These are phyloP conservation scores for Rhynchosporium graminicola DNA, from an alignment of 2,329 filamentous ascomycete genomes.

Conservation along the genomic window DNA sequence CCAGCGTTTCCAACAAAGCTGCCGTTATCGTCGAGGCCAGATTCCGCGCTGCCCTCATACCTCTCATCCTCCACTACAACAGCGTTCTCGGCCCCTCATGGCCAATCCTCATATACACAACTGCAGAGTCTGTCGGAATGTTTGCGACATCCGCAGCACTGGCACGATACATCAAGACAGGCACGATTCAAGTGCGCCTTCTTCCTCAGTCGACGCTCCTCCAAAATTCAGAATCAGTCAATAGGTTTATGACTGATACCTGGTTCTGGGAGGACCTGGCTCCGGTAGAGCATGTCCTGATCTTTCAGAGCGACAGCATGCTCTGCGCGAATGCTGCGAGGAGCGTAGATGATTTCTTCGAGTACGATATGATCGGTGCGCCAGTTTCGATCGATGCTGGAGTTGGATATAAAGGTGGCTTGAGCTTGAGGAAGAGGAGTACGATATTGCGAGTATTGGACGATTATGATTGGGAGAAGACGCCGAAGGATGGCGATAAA, in stretches of 20 bases:
- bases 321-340: conserved; percentile 41
- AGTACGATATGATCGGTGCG: conserved; percentile 43
- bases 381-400: conserved; percentile 36
- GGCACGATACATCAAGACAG: conserved; percentile 41
- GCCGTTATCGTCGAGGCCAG: conserved; percentile 45
- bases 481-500: conserved; percentile 27
- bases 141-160: conserved; percentile 43
- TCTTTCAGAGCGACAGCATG: conserved; percentile 43
- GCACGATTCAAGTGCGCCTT: conserved; percentile 44
- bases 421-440: conserved; percentile 43
- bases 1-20: conserved; percentile 37
- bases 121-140: conserved; percentile 32
- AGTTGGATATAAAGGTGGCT: conserved; percentile 42
- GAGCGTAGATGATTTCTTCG: conserved; percentile 41
- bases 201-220: conserved; percentile 44
- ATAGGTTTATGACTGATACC: conserved; percentile 37
- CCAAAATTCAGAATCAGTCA: conserved; percentile 37
- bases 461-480: conserved; percentile 34
- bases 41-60: conserved; percentile 41
- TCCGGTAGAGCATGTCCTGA: conserved; percentile 40
- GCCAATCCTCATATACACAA: conserved; percentile 49
- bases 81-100: conserved; percentile 46
- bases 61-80: conserved; percentile 45
- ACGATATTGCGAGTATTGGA: conserved; percentile 40
- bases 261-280: conserved; percentile 42